Conservation (phyloP, 164 flowering plant genomes). For the Dillenia suffruticosa region DNA sequence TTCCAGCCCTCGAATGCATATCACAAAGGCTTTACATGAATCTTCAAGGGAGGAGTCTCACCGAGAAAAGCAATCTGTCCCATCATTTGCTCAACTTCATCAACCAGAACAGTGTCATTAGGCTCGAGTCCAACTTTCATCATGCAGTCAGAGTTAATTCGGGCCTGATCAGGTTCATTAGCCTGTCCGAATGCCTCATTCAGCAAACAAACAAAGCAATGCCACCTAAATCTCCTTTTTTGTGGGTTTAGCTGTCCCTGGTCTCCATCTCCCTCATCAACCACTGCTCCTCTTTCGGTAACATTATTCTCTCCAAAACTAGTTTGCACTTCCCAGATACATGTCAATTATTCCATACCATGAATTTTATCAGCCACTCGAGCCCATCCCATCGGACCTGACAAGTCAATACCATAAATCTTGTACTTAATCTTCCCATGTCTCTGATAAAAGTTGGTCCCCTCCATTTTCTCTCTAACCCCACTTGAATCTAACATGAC, state of each 20-base stretch:
- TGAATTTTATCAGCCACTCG: constrained; percentile 71
- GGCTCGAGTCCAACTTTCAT: constrained; percentile 56
- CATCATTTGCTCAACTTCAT: constrained; percentile 74
- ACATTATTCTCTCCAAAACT: constrained; percentile 57
- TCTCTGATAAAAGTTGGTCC: constrained; percentile 67
- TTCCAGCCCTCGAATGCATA: constrained; percentile 62
- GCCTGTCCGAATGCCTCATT: constrained; percentile 51
- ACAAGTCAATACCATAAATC: constrained; percentile 89
- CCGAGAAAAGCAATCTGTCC: constrained; percentile 54
- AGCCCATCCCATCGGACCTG: constrained; percentile 62
- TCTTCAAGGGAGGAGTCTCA: constrained; percentile 55
- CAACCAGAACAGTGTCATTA: constrained; percentile 75
- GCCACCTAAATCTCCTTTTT: constrained; percentile 69
- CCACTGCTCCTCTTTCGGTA: constrained; percentile 47
- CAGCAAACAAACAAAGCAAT: constrained; percentile 57
- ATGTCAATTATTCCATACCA: constrained; percentile 40
- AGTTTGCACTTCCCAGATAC: constrained; percentile 73
- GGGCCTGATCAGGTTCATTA: constrained; percentile 60
- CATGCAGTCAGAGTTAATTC: constrained; percentile 60
- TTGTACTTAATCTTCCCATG: constrained; percentile 76
- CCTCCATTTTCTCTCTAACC: constrained; percentile 83
- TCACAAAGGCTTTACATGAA: constrained; percentile 76
- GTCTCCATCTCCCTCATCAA: constrained; percentile 77
- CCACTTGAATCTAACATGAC: constrained; percentile 91
- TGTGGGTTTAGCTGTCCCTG: constrained; percentile 43